Evolutionary conservation across 2,329 filamentous ascomycete species (phyloP).

Genomic region (Ambrosiella cleistominuta): DNA sequence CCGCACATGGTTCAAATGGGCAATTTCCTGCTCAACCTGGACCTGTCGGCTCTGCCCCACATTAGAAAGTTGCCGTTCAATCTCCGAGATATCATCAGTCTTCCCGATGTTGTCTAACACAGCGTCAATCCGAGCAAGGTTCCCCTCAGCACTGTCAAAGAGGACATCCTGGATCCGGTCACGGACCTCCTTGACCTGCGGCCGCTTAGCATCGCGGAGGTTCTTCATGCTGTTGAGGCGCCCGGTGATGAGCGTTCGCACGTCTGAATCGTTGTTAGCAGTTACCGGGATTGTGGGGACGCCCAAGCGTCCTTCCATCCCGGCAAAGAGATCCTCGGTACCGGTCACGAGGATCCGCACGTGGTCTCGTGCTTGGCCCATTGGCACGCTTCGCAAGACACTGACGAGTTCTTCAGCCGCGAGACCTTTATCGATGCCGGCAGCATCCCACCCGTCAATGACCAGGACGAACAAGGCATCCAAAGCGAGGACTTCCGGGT

Average conservation of each 20-base stretch:
- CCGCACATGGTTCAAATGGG: constrained; percentile 18
- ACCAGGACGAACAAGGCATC: not conserved
- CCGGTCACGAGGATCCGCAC: not conserved
- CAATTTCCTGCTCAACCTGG: constrained; percentile 20
- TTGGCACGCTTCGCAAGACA: not conserved
- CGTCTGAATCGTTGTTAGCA: not conserved
- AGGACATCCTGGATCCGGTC: not conserved
- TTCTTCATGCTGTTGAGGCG: not conserved
- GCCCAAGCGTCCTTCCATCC: not conserved
- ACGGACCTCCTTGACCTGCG: not conserved
- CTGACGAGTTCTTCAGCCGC: not conserved
- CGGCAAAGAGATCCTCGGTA: not conserved
- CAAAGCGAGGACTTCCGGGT: not conserved
- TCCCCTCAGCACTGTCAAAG: not conserved
- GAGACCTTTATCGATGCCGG: not conserved
- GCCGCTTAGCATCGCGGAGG: not conserved
- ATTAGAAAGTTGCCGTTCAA: constrained; percentile 18
- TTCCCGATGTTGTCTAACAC: constrained; percentile 19
- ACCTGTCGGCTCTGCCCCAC: constrained; percentile 19
- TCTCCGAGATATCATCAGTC: constrained; percentile 21
- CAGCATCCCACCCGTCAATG: not conserved
- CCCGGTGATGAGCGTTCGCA: not conserved
- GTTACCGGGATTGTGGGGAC: not conserved
- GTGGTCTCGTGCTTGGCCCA: not conserved
- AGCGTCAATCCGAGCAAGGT: not conserved